Evolutionary conservation across 495 filamentous ascomycete genomes (phyloP).

Genomic region (Penicillium cosmopolitanum): DNA sequence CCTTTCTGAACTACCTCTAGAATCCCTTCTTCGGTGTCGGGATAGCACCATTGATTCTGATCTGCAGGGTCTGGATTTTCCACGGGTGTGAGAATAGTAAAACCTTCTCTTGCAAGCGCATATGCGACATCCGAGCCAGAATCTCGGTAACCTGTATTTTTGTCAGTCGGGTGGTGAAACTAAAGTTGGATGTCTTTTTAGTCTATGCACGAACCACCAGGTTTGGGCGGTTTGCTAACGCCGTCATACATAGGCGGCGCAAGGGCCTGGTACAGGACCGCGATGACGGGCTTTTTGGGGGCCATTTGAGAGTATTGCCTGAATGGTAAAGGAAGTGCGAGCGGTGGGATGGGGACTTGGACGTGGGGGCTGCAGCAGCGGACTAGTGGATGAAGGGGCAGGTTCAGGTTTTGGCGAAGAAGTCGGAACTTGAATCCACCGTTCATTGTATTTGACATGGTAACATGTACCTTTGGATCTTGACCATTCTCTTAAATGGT

Average conservation of each 20-base stretch:
- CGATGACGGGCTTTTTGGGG: conserved; percentile 21
- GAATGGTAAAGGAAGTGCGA: neutral
- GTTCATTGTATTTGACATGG: no score
- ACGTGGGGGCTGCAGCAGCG: conserved; percentile 5
- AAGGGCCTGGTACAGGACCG: conserved; percentile 36
- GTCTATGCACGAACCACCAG: conserved; percentile 28
- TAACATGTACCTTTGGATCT: no score
- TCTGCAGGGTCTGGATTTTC: conserved; percentile 19
- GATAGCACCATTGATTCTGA: conserved; percentile 35
- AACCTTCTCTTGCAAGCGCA: conserved; percentile 17
- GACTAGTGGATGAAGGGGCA: neutral
- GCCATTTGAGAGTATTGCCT: conserved; percentile 6
- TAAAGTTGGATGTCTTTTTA: neutral
- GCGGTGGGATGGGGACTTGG: neutral
- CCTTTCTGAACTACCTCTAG: conserved; percentile 27
- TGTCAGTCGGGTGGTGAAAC: no score
- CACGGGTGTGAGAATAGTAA: conserved; percentile 26
- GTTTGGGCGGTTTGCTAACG: conserved; percentile 34
- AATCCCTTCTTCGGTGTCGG: conserved; percentile 39
- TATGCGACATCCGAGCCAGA: conserved; percentile 38
- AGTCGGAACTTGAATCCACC: neutral
- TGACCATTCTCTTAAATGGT: neutral
- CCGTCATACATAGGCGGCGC: conserved; percentile 32
- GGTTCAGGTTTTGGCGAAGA: neutral
- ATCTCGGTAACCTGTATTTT: conserved; percentile 31